A percentile compares a stretch with the other conserved stretches of the same genome.
Evolutionary conservation across 257 asterid species (phyloP).

Genomic region (Solanum lignicaule): DNA sequence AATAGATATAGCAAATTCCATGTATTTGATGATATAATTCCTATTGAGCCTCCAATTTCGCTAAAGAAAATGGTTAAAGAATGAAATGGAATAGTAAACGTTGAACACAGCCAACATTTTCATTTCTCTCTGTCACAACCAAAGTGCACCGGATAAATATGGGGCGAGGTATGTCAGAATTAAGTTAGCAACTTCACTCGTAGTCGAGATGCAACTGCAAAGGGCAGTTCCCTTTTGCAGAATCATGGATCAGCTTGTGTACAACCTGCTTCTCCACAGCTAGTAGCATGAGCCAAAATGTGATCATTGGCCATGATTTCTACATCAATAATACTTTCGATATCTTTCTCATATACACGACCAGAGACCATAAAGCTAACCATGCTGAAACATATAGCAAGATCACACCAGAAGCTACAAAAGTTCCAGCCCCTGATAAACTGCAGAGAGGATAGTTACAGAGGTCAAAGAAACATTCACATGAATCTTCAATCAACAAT

Average conservation of each 20-base stretch:
- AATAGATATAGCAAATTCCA: not conserved
- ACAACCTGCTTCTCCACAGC: not conserved
- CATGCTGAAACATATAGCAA: conserved; percentile 78
- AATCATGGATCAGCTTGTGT: not conserved
- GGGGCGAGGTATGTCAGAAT: not conserved
- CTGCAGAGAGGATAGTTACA: conserved; percentile 19
- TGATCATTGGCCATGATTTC: conserved; percentile 1
- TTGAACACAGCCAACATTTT: not conserved
- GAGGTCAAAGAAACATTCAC: not conserved
- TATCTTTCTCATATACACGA: conserved; percentile 64
- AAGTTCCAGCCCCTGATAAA: conserved; percentile 37
- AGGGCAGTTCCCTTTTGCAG: not conserved
- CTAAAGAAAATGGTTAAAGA: not conserved
- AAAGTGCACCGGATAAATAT: not conserved
- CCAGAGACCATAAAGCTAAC: conserved; percentile 74
- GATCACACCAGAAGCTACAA: conserved; percentile 51
- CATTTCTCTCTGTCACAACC: not conserved
- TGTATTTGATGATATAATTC: not conserved
- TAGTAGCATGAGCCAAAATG: not conserved
- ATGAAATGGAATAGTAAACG: not conserved
- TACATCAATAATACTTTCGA: conserved; percentile 55
- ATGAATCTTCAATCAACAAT: not conserved
- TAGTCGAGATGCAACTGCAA: not conserved
- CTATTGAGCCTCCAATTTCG: not conserved
- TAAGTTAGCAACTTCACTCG: not conserved